Conservation (phyloP, 768 basidiomycete genomes). For the Termitomyces sp. region DNA sequence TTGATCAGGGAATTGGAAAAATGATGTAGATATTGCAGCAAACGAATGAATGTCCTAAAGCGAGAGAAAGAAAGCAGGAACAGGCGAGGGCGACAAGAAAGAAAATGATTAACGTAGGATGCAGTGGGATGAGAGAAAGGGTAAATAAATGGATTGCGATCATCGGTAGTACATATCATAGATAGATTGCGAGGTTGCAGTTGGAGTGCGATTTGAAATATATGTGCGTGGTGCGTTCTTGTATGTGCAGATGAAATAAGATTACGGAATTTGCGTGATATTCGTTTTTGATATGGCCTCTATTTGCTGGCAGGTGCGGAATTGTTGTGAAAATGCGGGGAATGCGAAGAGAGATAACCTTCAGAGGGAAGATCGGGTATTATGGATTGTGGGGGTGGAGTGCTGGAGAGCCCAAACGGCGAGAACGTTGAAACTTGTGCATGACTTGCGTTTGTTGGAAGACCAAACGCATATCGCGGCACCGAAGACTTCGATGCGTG, state of each 20-base stretch:
- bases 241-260: slow-evolving; percentile 19
- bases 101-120: slow-evolving; percentile 21
- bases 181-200: slow-evolving; percentile 19
- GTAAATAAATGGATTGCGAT: slow-evolving; percentile 15
- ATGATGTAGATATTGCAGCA: slow-evolving; percentile 21
- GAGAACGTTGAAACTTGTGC: slow-evolving; percentile 25
- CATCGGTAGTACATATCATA: slow-evolving; percentile 24
- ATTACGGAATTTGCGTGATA: slow-evolving; percentile 17
- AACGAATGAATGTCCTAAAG: slow-evolving; percentile 17
- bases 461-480: slow-evolving; percentile 28
- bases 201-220: slow-evolving; percentile 19
- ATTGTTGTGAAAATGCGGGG: slow-evolving; percentile 28
- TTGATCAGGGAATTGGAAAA: slow-evolving; percentile 9
- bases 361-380: slow-evolving; percentile 34
- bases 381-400: slow-evolving; percentile 22
- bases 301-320: slow-evolving; percentile 32
- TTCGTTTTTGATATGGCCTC: slow-evolving; percentile 26
- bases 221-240: slow-evolving; percentile 19
- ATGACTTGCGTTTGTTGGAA: slow-evolving; percentile 16
- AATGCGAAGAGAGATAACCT: slow-evolving; percentile 25
- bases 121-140: slow-evolving; percentile 15
- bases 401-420: slow-evolving; percentile 29
- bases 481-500: slow-evolving; percentile 24
- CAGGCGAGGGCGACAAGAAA: slow-evolving; percentile 15
- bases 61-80: slow-evolving; percentile 14